These are phyloP conservation scores for Medicago lupulina DNA, from an alignment of 306 rosid species.

Conservation along the genomic window DNA sequence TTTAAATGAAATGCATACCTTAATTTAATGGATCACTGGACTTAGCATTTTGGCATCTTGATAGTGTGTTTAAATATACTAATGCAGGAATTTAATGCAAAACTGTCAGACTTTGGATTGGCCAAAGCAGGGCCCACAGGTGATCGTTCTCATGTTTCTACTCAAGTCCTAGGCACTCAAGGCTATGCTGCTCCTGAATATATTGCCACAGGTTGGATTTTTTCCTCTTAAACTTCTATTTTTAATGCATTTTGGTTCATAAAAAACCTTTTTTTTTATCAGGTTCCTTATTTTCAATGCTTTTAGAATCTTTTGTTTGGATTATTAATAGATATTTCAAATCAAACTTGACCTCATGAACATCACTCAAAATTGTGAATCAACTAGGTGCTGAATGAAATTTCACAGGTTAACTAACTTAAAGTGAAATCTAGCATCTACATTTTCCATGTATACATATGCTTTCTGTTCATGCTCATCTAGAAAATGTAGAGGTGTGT, in stretches of 20 bases:
- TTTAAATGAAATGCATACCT: constrained; percentile 16
- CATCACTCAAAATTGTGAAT: background rate
- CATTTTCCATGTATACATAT: background rate
- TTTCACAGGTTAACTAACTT: background rate
- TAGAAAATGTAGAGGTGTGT: too few species aligned
- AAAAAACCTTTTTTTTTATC: background rate
- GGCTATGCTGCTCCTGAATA: constrained; percentile 99
- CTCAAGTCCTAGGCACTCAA: constrained; percentile 88
- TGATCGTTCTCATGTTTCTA: constrained; percentile 86
- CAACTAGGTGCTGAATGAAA: background rate
- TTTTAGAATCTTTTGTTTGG: constrained; percentile 4
- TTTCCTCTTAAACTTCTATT: constrained; percentile 6
- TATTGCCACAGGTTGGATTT: constrained; percentile 76
- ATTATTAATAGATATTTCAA: background rate
- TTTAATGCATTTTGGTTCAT: constrained; percentile 22
- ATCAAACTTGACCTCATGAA: background rate
- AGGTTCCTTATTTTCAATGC: constrained; percentile 5
- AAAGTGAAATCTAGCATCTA: background rate
- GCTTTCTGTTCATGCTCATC: background rate
- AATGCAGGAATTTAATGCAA: constrained; percentile 84
- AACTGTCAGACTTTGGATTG: constrained; percentile 93
- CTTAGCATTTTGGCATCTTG: constrained; percentile 4
- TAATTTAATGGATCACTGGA: background rate
- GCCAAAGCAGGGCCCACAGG: constrained; percentile 98
- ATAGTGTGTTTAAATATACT: constrained; percentile 14